These are phyloP conservation scores for Paraphoma chrysanthemicola DNA, from an alignment of 2,329 filamentous ascomycete species.

Conservation along the genomic window DNA sequence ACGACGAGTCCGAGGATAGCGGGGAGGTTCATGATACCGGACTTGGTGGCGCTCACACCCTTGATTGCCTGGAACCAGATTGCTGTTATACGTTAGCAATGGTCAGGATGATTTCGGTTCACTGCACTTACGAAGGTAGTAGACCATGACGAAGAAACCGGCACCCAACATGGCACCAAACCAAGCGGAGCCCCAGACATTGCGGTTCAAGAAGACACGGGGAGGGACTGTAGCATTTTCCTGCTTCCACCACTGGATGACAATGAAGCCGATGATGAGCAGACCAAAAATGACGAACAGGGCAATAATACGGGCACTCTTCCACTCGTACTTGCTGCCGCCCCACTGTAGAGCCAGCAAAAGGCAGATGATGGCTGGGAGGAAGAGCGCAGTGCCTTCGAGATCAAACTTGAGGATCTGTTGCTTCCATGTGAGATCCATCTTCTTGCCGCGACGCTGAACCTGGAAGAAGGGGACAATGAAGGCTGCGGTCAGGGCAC, in stretches of 20 bases:
- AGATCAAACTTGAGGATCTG: conserved; percentile 56
- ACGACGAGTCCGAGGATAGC: conserved; percentile 55
- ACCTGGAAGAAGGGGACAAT: conserved; percentile 50
- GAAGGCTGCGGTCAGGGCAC: conserved; percentile 51
- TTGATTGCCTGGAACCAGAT: conserved; percentile 61
- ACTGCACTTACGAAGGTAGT: conserved; percentile 47
- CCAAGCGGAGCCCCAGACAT: conserved; percentile 51
- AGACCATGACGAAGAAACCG: conserved; percentile 53
- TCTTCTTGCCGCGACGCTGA: conserved; percentile 41
- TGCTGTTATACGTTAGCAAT: conserved; percentile 28
- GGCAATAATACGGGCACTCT: conserved; percentile 53
- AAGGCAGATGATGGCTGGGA: conserved; percentile 57
- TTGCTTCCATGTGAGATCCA: conserved; percentile 42
- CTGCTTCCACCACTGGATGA: conserved; percentile 53
- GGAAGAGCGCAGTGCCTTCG: conserved; percentile 51
- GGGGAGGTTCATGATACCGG: conserved; percentile 58
- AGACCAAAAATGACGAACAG: conserved; percentile 55
- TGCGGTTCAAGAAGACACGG: conserved; percentile 55
- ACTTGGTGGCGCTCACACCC: conserved; percentile 53
- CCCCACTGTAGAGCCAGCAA: conserved; percentile 60
- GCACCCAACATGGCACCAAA: conserved; percentile 53
- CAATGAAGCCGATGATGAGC: conserved; percentile 51
- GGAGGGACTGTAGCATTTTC: conserved; percentile 56
- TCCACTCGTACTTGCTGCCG: conserved; percentile 56
- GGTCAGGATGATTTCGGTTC: neutral